phyloP scores from a whole-genome alignment of 495 filamentous ascomycete genomes.

The Aspergillus campestris region DNA sequence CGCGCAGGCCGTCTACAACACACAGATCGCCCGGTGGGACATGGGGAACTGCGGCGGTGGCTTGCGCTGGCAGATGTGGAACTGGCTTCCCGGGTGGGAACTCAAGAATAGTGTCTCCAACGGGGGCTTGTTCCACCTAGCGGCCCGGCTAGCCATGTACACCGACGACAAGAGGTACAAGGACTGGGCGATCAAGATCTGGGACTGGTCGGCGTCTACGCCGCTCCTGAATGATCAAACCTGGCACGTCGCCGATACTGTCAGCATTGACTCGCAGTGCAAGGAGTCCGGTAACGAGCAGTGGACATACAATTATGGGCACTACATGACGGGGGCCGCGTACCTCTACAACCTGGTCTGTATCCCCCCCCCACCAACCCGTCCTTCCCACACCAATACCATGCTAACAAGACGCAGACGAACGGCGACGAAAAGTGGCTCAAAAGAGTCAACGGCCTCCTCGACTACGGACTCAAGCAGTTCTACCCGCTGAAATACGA shows the following conservation, averaged over 20 bases:
- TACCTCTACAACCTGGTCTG: conserved; percentile 57
- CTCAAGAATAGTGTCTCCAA: conserved; percentile 64
- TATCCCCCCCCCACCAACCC: conserved; percentile 34
- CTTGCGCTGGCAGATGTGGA: conserved; percentile 42
- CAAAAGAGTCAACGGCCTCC: conserved; percentile 44
- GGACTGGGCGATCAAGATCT: conserved; percentile 60
- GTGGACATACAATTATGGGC: conserved; percentile 60
- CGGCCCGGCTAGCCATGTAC: conserved; percentile 61
- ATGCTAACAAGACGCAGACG: conserved; percentile 41
- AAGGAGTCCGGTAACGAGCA: conserved; percentile 41
- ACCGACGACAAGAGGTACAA: conserved; percentile 63
- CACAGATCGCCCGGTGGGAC: conserved; percentile 50
- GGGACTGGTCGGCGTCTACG: conserved; percentile 58
- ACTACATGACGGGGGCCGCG: conserved; percentile 56
- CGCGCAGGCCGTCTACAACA: conserved; percentile 66
- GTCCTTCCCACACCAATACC: conserved; percentile 13
- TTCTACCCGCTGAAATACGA: conserved; percentile 48
- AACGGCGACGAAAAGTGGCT: conserved; percentile 48
- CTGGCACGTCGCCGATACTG: conserved; percentile 52
- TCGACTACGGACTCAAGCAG: conserved; percentile 37
- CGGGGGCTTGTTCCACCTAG: conserved; percentile 61
- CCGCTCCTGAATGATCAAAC: conserved; percentile 42
- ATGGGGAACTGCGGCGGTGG: conserved; percentile 34
- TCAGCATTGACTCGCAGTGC: conserved; percentile 41
- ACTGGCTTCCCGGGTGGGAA: conserved; percentile 32